phyloP scores from a whole-genome alignment of 1,284 basidiomycete species.

The Omphalotus olearius region DNA sequence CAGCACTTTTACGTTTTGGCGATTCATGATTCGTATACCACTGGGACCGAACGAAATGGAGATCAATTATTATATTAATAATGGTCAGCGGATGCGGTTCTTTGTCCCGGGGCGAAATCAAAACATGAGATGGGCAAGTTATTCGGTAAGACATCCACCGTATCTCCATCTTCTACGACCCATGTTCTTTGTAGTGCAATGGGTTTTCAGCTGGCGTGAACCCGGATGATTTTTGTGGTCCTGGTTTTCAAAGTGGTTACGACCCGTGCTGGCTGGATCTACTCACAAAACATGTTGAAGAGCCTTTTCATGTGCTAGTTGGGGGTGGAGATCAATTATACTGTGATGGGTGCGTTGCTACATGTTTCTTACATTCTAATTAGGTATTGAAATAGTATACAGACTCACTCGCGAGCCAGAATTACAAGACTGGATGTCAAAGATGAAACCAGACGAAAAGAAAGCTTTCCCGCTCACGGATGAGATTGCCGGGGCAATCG shows the following conservation, averaged over 20 bases:
- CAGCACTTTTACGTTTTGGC: slow-evolving; percentile 90
- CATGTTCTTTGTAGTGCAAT: slow-evolving; percentile 57
- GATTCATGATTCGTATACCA: slow-evolving; percentile 87
- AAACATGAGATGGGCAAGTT: slow-evolving; percentile 89
- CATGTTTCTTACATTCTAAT: not conserved
- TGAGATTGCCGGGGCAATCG: slow-evolving; percentile 78
- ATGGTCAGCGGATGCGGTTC: slow-evolving; percentile 77
- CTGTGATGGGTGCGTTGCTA: slow-evolving; percentile 55
- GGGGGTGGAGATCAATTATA: slow-evolving; percentile 87
- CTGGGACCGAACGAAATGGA: slow-evolving; percentile 70
- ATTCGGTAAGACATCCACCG: slow-evolving; percentile 55
- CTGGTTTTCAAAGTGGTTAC: slow-evolving; percentile 73
- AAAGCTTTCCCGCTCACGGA: slow-evolving; percentile 60
- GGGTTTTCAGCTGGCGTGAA: slow-evolving; percentile 81
- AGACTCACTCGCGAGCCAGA: slow-evolving; percentile 73
- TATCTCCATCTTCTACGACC: not conserved
- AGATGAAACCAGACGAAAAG: slow-evolving; percentile 62
- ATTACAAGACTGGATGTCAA: slow-evolving; percentile 79
- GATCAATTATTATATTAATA: slow-evolving; percentile 79
- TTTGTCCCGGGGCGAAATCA: slow-evolving; percentile 78
- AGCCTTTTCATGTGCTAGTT: slow-evolving; percentile 83
- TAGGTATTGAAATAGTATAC: not conserved
- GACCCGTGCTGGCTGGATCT: slow-evolving; percentile 94
- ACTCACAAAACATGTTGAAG: slow-evolving; percentile 71
- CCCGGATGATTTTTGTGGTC: slow-evolving; percentile 72